Percentiles rank a stretch among this genome's conserved stretches.
Conservation (phyloP, 2,329 filamentous ascomycete species). For the Fusarium mundagurra region DNA sequence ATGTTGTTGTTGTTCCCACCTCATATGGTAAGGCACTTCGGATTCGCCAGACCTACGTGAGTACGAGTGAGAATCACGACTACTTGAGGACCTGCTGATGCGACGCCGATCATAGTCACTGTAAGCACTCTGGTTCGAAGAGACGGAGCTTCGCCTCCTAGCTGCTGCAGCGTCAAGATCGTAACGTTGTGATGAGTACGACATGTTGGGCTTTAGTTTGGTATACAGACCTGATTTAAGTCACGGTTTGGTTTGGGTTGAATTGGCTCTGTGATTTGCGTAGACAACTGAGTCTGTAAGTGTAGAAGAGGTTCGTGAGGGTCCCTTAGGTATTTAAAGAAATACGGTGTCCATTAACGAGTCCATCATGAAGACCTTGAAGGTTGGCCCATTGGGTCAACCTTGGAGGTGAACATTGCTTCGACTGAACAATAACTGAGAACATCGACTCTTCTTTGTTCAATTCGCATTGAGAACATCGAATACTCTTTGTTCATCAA, state of each 20-base stretch:
- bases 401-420: neutral
- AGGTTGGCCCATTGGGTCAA: neutral
- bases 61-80: neutral
- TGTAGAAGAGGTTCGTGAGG: neutral
- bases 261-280: neutral
- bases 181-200: slow-evolving; percentile 12
- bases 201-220: slow-evolving; percentile 16
- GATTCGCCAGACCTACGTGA: neutral
- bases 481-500: neutral
- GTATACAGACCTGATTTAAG: slow-evolving; percentile 3
- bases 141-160: neutral
- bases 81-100: neutral
- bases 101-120: neutral
- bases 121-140: neutral
- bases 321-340: neutral
- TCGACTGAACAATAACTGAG: neutral
- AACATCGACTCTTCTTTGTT: neutral
- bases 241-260: neutral
- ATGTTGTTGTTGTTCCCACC: neutral
- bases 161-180: slow-evolving; percentile 4
- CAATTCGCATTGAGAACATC: neutral
- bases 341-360: neutral
- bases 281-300: neutral
- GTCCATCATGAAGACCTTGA: neutral
- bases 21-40: neutral